A percentile compares a stretch with the other conserved stretches of the same genome.
Evolutionary conservation across 208 protist species (phyloP).

Genomic region (Herpetomonas muscarum): DNA sequence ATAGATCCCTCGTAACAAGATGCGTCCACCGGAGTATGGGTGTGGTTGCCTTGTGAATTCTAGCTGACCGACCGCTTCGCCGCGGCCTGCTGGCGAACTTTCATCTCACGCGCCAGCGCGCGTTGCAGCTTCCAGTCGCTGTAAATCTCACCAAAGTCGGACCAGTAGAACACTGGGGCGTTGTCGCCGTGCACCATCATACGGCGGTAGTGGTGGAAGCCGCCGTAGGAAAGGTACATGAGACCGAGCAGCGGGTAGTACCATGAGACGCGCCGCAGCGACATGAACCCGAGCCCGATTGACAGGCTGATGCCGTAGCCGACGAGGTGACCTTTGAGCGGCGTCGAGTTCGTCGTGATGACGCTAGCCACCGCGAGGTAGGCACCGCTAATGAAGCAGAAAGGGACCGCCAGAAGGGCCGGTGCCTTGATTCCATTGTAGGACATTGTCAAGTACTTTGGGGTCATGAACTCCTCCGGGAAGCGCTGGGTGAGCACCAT

Average conservation of each 20-base stretch:
- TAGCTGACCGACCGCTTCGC: background rate
- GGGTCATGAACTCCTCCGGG: conserved; percentile 75
- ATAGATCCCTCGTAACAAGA: background rate
- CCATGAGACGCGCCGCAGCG: conserved; percentile 69
- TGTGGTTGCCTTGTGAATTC: too few relatives aligned
- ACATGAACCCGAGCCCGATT: conserved; percentile 63
- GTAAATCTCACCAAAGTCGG: conserved; percentile 56
- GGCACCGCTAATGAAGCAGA: conserved; percentile 61
- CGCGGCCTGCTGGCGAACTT: background rate
- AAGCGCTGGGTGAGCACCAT: conserved; percentile 80
- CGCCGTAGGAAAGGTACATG: conserved; percentile 78
- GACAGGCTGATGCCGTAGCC: conserved; percentile 64
- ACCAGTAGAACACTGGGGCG: conserved; percentile 78
- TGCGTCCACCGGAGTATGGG: background rate
- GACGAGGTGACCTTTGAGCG: conserved; percentile 61
- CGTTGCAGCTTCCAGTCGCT: conserved; percentile 15
- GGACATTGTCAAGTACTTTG: conserved; percentile 66
- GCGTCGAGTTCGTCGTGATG: conserved; percentile 45
- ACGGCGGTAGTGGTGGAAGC: conserved; percentile 81
- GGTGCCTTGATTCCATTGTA: conserved; percentile 76
- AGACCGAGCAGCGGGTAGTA: conserved; percentile 80
- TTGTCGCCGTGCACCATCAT: conserved; percentile 88
- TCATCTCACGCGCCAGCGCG: background rate
- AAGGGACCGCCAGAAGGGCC: conserved; percentile 71
- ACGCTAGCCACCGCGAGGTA: conserved; percentile 77